Evolutionary conservation across 768 basidiomycete genomes (phyloP).

Genomic region (Lactifluus rugatus): DNA sequence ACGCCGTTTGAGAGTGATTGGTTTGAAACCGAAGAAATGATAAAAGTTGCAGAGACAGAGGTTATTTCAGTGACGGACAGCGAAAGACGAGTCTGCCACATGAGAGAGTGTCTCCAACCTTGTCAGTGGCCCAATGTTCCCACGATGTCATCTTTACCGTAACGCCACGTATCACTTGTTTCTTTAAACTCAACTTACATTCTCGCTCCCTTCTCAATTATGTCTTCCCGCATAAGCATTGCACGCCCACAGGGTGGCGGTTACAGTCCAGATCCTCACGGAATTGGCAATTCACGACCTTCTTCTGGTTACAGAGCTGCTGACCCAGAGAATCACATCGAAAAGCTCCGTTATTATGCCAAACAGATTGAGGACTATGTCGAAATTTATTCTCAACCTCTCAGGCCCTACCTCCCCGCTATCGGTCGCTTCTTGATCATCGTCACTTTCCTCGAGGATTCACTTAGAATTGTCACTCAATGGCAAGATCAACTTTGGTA

Average conservation of each 20-base stretch:
- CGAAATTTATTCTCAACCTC: constrained; percentile 86
- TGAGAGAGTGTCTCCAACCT: too few species aligned
- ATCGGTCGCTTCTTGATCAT: constrained; percentile 96
- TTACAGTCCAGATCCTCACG: constrained; percentile 68
- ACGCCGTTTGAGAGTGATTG: constrained; percentile 58
- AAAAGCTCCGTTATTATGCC: constrained; percentile 61
- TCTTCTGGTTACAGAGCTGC: constrained; percentile 69
- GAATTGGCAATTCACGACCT: constrained; percentile 61
- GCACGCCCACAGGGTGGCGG: constrained; percentile 49
- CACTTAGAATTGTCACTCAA: constrained; percentile 84
- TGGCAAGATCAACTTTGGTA: constrained; percentile 99
- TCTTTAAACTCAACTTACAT: background rate
- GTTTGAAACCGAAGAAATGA: constrained; percentile 43
- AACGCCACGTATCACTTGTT: background rate
- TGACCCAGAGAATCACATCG: constrained; percentile 72
- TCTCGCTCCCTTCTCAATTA: constrained; percentile 23
- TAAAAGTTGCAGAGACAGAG: constrained; percentile 76
- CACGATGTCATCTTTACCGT: background rate
- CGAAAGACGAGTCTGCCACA: constrained; percentile 59
- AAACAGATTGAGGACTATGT: constrained; percentile 83
- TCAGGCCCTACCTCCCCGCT: constrained; percentile 88
- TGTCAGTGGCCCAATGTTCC: background rate
- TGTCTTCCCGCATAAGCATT: constrained; percentile 79
- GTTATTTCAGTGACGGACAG: constrained; percentile 72
- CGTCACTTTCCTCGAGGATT: constrained; percentile 97